A percentile compares a stretch with the other conserved stretches of the same genome.
phyloP scores from a whole-genome alignment of 192 early-diverging fungal genomes.

The Anaeromyces robustus region DNA sequence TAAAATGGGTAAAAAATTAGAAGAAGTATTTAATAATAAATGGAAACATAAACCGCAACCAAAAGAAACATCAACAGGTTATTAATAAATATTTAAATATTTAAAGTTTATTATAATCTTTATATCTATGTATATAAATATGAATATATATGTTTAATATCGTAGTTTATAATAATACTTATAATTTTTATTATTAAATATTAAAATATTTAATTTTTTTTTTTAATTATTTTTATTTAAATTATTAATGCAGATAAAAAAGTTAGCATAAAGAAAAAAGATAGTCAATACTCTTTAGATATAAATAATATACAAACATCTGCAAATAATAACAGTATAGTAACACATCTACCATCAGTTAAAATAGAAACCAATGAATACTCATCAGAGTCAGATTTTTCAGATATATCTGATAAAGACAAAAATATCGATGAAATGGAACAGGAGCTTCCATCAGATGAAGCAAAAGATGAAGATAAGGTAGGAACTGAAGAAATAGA shows the following conservation, averaged over 20 bases:
- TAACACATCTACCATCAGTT: background rate
- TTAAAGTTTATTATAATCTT: too few species aligned
- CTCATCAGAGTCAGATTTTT: conserved; percentile 1
- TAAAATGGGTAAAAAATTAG: conserved; percentile 49
- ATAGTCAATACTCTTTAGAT: background rate
- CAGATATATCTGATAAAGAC: background rate
- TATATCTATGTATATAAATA: too few species aligned
- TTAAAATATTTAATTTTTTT: too few species aligned
- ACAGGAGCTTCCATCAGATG: too few species aligned
- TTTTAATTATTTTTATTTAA: too few species aligned
- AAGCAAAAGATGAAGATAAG: background rate
- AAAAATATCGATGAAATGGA: too few species aligned
- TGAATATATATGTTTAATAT: too few species aligned
- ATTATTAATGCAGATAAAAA: too few species aligned
- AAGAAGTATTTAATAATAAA: conserved; percentile 62
- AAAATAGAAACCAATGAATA: conserved; percentile 3
- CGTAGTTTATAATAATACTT: too few species aligned
- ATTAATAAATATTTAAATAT: background rate
- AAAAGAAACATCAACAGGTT: background rate
- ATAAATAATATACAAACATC: too few species aligned
- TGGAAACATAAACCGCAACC: conserved; percentile 34
- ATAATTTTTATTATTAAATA: too few species aligned
- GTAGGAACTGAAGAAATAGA: conserved; percentile 3
- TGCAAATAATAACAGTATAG: background rate
- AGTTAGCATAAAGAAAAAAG: too few species aligned